Percentiles rank a stretch among this genome's conserved stretches.
phyloP scores from a whole-genome alignment of 345 rosid species.

The Euphorbia tirucalli region DNA sequence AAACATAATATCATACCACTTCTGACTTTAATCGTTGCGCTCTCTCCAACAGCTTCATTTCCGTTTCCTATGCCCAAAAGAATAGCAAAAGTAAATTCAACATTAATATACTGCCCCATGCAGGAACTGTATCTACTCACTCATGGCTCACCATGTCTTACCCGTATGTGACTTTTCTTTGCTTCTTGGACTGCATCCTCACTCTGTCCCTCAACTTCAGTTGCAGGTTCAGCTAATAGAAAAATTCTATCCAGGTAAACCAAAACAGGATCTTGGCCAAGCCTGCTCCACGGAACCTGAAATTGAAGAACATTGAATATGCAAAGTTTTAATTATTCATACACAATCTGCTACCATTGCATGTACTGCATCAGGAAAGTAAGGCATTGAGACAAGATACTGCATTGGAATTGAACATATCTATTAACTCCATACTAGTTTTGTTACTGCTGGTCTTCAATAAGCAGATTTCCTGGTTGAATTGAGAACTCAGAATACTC shows the following conservation, averaged over 20 bases:
- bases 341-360: neutral
- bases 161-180: constrained; percentile 76
- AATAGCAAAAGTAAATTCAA: constrained; percentile 21
- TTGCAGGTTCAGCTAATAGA: constrained; percentile 86
- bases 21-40: constrained; percentile 60
- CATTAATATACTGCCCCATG: constrained; percentile 9
- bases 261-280: constrained; percentile 94
- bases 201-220: constrained; percentile 67
- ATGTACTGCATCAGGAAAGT: neutral
- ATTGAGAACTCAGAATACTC: neutral
- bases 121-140: constrained; percentile 10
- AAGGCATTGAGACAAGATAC: neutral
- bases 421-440: neutral
- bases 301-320: constrained; percentile 9
- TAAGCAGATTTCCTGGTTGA: neutral
- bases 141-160: constrained; percentile 40
- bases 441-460: neutral
- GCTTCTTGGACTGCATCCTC: constrained; percentile 92
- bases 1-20: constrained; percentile 52
- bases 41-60: constrained; percentile 72
- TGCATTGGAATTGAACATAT: neutral
- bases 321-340: neutral
- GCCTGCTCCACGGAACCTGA: constrained; percentile 99
- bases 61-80: constrained; percentile 65
- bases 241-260: constrained; percentile 86